Evolutionary conservation across 768 basidiomycete genomes (phyloP).

Genomic region (Hortiboletus flavorubellus): DNA sequence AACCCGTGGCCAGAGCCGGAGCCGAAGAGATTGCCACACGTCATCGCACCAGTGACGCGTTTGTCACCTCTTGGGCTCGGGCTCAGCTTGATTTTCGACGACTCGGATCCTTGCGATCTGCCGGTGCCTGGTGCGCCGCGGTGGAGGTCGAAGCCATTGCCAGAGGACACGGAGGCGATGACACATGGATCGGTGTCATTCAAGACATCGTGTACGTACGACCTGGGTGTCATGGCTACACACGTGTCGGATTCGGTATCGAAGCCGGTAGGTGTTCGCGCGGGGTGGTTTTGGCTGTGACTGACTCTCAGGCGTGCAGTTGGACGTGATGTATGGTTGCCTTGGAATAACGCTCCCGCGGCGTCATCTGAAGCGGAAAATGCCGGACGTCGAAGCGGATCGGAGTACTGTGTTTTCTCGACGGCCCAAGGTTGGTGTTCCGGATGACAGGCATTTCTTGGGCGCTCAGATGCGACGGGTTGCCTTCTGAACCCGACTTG

Average conservation of each 20-base stretch:
- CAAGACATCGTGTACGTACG: not conserved
- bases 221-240: not conserved
- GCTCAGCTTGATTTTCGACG: not conserved
- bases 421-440: slow-evolving; percentile 1
- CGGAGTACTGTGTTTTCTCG: not conserved
- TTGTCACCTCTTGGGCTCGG: slow-evolving; percentile 8
- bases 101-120: not conserved
- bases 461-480: not conserved
- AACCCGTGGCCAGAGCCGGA: not conserved
- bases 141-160: slow-evolving; percentile 16
- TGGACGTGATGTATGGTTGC: not conserved
- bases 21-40: not conserved
- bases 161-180: slow-evolving; percentile 7
- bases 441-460: not conserved
- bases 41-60: not conserved
- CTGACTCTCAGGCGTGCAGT: not conserved
- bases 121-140: slow-evolving; percentile 26
- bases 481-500: not conserved
- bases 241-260: not conserved
- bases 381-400: slow-evolving; percentile 8
- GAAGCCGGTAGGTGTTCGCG: slow-evolving; percentile 13
- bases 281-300: not conserved
- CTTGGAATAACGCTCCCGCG: slow-evolving; percentile 7
- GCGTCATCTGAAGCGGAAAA: slow-evolving; percentile 17
- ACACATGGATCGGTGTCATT: not conserved